phyloP scores from a whole-genome alignment of 176 grass and related monocot species.

The Carex littledalei region DNA sequence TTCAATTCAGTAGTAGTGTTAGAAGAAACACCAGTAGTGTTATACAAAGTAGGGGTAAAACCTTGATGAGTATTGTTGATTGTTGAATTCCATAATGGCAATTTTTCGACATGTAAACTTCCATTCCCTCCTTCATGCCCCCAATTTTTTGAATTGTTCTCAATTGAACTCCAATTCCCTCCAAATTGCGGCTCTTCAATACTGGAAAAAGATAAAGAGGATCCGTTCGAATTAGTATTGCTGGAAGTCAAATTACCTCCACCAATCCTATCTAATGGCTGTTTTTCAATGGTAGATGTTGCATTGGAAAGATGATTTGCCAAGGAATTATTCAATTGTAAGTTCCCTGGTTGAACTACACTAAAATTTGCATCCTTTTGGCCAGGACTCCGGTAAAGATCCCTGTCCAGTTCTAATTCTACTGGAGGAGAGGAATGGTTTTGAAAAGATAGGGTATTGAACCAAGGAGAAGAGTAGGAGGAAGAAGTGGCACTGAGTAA shows the following conservation, averaged over 20 bases:
- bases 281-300: slow-evolving; percentile 7
- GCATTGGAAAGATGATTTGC: neutral
- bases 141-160: slow-evolving; percentile 10
- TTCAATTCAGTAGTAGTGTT: neutral
- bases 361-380: slow-evolving; percentile 3
- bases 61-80: neutral
- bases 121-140: neutral
- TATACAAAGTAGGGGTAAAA: neutral
- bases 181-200: neutral
- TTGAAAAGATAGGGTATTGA: neutral
- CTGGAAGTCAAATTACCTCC: neutral
- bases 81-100: slow-evolving; percentile 2
- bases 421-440: slow-evolving; percentile 11
- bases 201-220: slow-evolving; percentile 4
- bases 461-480: slow-evolving; percentile 11
- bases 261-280: neutral
- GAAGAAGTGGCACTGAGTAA: neutral
- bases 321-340: slow-evolving; percentile 4
- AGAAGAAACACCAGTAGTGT: neutral
- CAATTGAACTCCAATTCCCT: slow-evolving; percentile 6
- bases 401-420: neutral
- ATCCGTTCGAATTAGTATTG: neutral
- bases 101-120: neutral
- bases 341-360: neutral
- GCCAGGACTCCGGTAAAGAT: neutral